Base-by-base conservation (phyloP, 2,329 filamentous ascomycete species). In the Sarocladium oryzae region DNA sequence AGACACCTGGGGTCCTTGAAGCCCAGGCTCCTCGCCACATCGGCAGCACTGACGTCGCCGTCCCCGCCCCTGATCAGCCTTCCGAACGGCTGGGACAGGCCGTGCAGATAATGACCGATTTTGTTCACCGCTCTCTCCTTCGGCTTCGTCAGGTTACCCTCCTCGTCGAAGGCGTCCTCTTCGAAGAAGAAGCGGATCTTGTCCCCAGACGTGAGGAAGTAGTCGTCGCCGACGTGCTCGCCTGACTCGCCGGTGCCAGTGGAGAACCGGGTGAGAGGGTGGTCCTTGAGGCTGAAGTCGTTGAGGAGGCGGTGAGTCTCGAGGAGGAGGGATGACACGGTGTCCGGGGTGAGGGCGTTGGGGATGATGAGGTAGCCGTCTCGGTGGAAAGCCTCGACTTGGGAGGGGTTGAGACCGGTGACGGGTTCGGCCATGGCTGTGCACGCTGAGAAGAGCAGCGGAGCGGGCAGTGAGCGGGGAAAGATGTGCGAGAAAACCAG, bases 121-220 rank as follows among this genome's bases (percentile, higher is more conserved):
- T 91, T 89, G 75, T 97, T 99, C 64, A 99, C 87, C 51, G 93
- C 89, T 51, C 77, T 80, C 55, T 86, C 75, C 67, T 95, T 95
- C 35, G 91, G 88, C 59, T 91, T 90, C 10, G 71, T 73, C 3
- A 97, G 80, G 1, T 72, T 69, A 35, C 88, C 85, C 0, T 69
- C 61, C 9, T 72, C 58, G 61, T 85, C 75, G 66, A 96, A 92
- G 56, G 92, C 92, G 69, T 93, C 91, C 69, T 95, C 89, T 69
- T 97, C 92, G 69, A 97, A 95, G 78, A 97, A 97, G 78, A 95
- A 97, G 54, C 90, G 86, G 55, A 97, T 75, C 71, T 96, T 92
- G 75, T 97, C 88, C 55, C 89, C 90, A 2, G 87, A 93, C 1
- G 76, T 78, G 2, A 97, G 81, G 72, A 99, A 97, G 77, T 99